Base-by-base conservation (phyloP, 2,329 filamentous ascomycete species). In the Penicillium sp. region DNA sequence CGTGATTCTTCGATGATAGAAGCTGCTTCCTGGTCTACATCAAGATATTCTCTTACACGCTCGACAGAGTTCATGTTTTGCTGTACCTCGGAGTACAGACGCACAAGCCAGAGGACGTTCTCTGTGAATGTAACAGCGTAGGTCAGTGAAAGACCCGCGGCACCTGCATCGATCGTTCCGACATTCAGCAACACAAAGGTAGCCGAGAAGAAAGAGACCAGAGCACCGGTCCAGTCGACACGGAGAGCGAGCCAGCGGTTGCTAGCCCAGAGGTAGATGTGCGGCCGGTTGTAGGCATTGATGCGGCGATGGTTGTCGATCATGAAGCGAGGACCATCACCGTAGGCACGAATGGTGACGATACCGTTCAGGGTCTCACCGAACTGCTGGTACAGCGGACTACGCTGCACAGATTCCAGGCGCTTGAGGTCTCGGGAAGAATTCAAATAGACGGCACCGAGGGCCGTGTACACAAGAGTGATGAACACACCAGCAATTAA, bases 21-120 rank as follows among this genome's bases (percentile, higher is more conserved):
- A 0, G 84, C 81, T 1, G 94, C 93, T 77, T 99, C 94, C 73
- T 97, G 93, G 67, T 97, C 93, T 1, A 99, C 90, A 44, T 97
- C 91, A 36, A 97, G 84, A 71, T 97, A 99, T 73, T 99, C 94
- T 79, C 96, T 96, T 71, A 99, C 89, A 70, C 94, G 90, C 77
- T 99, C 94, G 49, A 97, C 93, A 3, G 93, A 93, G 77, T 99
- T 99, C 94, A 99, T 97, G 77, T 97, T 97, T 76, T 99, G 94
- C 77, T 99, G 94, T 69, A 97, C 97, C 71, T 90, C 86, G 0
- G 93, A 89, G 73, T 99, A 99, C 15, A 97, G 82, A 47, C 94
- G 88, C 31, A 99, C 93, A 55, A 97, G 87, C 94, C 94, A 99
- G 19, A 99, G 79, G 7, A 99, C 89, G 65, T 96, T 97, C 74